A percentile compares a stretch with the other conserved stretches of the same genome.
phyloP scores from a whole-genome alignment of 75 land plant genomes.

The Azolla pinnata region DNA sequence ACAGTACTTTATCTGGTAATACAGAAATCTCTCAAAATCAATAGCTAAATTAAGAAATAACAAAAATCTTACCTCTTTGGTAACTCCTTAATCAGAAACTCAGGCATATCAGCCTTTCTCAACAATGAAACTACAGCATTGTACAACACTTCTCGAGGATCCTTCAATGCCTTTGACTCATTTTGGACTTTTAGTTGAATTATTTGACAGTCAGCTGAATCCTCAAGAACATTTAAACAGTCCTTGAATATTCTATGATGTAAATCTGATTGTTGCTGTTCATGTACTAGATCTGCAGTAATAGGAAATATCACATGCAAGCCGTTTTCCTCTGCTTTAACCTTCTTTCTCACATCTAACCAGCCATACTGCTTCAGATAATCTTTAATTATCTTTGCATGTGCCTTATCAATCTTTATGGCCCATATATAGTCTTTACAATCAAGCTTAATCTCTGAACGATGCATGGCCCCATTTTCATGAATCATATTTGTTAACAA shows the following conservation, averaged over 20 bases:
- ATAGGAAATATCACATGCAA: slow-evolving; percentile 56
- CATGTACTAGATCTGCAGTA: slow-evolving; percentile 23
- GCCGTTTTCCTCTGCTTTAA: slow-evolving; percentile 26
- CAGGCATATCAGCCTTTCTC: slow-evolving; percentile 31
- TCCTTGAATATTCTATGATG: too few relatives aligned
- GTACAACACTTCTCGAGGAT: slow-evolving; percentile 41
- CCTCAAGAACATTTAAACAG: slow-evolving; percentile 18
- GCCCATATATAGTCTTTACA: too few relatives aligned
- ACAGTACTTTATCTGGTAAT: too few relatives aligned
- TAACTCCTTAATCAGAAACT: slow-evolving; percentile 46
- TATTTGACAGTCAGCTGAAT: slow-evolving; percentile 10
- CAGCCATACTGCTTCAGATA: slow-evolving; percentile 64
- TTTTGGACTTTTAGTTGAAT: slow-evolving; percentile 23
- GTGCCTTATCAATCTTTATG: slow-evolving; percentile 38
- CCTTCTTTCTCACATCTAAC: slow-evolving; percentile 62
- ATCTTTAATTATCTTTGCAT: slow-evolving; percentile 75
- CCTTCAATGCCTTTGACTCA: slow-evolving; percentile 20
- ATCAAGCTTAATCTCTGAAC: too few relatives aligned
- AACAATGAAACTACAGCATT: slow-evolving; percentile 41
- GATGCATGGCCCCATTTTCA: too few relatives aligned
- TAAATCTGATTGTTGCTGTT: background rate
- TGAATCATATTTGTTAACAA: background rate
- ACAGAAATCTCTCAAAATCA: background rate
- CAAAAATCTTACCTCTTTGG: slow-evolving; percentile 48
- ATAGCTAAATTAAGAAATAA: background rate